These are phyloP conservation scores for Suillus placidus DNA, from an alignment of 768 basidiomycete species.

Conservation along the genomic window DNA sequence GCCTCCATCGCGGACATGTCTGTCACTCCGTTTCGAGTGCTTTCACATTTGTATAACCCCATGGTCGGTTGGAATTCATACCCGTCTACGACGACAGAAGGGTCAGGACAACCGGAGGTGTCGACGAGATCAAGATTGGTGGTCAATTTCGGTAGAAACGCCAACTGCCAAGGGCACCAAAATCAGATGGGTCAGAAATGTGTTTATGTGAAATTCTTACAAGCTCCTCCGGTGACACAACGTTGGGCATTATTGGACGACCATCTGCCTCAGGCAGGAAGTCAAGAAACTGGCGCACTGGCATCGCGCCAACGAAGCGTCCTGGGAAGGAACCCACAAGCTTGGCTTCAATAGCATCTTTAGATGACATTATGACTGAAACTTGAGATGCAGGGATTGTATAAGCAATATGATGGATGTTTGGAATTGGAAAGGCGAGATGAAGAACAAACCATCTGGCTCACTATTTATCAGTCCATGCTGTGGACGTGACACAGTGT, in stretches of 20 bases:
- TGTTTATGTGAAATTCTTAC: neutral
- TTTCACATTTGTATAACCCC: neutral
- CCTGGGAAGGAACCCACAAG: neutral
- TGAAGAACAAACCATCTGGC: neutral
- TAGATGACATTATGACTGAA: neutral
- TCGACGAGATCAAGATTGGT: constrained; percentile 1
- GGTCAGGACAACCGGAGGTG: neutral
- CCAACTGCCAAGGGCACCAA: neutral
- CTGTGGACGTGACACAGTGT: neutral
- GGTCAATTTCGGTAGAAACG: neutral
- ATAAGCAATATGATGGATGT: neutral
- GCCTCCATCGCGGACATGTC: constrained; percentile 3
- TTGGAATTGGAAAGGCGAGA: neutral
- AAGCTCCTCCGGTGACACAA: neutral
- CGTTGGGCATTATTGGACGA: neutral
- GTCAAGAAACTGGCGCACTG: neutral
- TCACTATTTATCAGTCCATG: neutral
- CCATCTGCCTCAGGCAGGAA: neutral
- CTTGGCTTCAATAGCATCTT: neutral
- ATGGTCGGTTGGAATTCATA: neutral
- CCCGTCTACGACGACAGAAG: neutral
- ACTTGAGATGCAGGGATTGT: neutral
- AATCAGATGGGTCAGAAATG: neutral
- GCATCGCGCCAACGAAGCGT: neutral
- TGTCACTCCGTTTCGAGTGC: neutral